Percentiles rank a stretch among this genome's conserved stretches.
Conservation (phyloP, 768 basidiomycete genomes). For the Sarcodon aspratus region DNA sequence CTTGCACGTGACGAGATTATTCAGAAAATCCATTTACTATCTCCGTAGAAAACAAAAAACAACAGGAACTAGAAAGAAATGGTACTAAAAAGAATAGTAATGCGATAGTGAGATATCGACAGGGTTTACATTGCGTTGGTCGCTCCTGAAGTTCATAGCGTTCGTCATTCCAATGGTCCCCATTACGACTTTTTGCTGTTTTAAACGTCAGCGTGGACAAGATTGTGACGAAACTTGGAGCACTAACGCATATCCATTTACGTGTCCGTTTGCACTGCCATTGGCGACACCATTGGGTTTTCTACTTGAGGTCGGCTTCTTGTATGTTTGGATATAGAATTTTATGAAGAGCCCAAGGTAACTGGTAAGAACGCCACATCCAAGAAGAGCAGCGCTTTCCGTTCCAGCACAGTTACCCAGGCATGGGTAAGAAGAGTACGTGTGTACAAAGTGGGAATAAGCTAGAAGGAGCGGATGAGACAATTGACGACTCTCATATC, state of each 20-base stretch:
- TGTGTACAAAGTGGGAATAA: conserved; percentile 71
- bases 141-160: too few relatives aligned
- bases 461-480: conserved; percentile 23
- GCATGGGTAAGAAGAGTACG: conserved; percentile 51
- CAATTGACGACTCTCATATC: neutral
- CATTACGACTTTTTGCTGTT: too few relatives aligned
- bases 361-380: conserved; percentile 77
- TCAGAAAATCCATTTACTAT: too few relatives aligned
- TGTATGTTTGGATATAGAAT: conserved; percentile 83
- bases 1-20: too few relatives aligned
- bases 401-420: conserved; percentile 81
- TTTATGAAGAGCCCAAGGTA: conserved; percentile 96
- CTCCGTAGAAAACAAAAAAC: too few relatives aligned
- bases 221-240: neutral
- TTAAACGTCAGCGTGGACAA: too few relatives aligned
- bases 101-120: too few relatives aligned
- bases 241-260: conserved; percentile 18
- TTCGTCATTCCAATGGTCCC: too few relatives aligned
- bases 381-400: conserved; percentile 80
- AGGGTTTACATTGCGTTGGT: too few relatives aligned
- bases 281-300: conserved; percentile 19
- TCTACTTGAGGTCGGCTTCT: conserved; percentile 39
- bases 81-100: too few relatives aligned
- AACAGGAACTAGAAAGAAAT: too few relatives aligned
- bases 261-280: conserved; percentile 31